These are phyloP conservation scores for Hibiscus syriacus DNA, from an alignment of 345 rosid species.

Conservation along the genomic window DNA sequence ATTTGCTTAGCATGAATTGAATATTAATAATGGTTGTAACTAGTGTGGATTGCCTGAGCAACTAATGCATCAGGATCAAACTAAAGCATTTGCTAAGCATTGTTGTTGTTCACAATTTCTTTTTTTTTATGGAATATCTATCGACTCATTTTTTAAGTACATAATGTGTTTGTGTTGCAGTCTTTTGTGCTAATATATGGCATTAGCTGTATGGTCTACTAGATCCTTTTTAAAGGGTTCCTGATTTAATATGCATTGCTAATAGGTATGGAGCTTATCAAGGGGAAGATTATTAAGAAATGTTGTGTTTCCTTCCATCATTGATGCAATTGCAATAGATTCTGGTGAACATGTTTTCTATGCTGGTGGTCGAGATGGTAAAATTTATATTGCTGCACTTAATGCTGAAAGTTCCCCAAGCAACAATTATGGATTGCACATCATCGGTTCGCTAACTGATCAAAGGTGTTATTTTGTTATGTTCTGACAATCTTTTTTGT, in stretches of 20 bases:
- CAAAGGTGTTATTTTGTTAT: constrained; percentile 22
- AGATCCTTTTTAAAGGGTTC: too few species aligned
- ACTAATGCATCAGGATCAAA: too few species aligned
- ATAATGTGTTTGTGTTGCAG: neutral
- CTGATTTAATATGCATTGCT: too few species aligned
- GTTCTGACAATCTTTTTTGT: too few species aligned
- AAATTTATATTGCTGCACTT: constrained; percentile 62
- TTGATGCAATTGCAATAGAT: constrained; percentile 70
- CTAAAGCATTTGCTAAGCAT: neutral
- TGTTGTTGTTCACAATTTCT: neutral
- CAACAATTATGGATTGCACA: constrained; percentile 43
- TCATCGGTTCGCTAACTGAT: constrained; percentile 59
- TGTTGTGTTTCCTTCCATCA: constrained; percentile 57
- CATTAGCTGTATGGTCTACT: too few species aligned
- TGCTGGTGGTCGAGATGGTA: constrained; percentile 83
- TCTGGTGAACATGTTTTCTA: constrained; percentile 76
- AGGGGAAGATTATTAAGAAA: constrained; percentile 52
- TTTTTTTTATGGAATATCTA: neutral
- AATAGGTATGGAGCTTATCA: too few species aligned
- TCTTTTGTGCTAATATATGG: constrained; percentile 38
- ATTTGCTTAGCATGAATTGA: neutral
- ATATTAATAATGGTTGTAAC: neutral
- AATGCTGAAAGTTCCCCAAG: constrained; percentile 38
- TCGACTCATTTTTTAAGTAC: neutral
- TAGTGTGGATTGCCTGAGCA: too few species aligned